Evolutionary conservation across 164 flowering plant genomes (phyloP).

Genomic region (Euptelea pleiosperma): DNA sequence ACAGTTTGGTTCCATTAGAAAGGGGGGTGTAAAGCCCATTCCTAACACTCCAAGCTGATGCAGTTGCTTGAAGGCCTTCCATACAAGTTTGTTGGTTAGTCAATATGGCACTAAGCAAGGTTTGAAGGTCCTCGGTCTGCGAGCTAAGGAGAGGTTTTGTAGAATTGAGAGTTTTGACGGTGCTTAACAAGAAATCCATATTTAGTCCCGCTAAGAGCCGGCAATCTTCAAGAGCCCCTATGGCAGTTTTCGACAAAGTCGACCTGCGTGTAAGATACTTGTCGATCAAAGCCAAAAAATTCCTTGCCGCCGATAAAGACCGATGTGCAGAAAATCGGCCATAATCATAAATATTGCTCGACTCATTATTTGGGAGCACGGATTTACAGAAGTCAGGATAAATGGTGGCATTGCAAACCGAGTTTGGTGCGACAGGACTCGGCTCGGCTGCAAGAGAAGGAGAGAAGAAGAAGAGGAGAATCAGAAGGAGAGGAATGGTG

Average conservation of each 20-base stretch:
- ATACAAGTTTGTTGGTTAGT: conserved; percentile 39
- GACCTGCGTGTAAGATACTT: background rate
- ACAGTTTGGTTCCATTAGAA: conserved; percentile 15
- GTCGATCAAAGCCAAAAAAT: conserved; percentile 10
- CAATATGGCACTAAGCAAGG: conserved; percentile 30
- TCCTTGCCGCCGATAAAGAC: conserved; percentile 12
- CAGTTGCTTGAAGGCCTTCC: conserved; percentile 24
- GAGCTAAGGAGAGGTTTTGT: background rate
- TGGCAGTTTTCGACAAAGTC: conserved; percentile 3
- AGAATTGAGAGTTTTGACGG: conserved; percentile 1
- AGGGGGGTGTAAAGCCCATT: conserved; percentile 13
- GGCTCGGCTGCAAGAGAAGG: background rate
- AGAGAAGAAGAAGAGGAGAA: conserved; percentile 7
- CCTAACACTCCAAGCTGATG: conserved; percentile 18
- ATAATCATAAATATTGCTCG: conserved; percentile 1
- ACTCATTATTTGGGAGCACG: background rate
- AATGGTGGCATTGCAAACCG: conserved; percentile 15
- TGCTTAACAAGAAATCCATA: conserved; percentile 11
- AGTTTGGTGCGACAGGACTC: background rate
- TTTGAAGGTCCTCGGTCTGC: conserved; percentile 24
- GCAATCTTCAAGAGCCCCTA: conserved; percentile 18
- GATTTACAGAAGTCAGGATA: conserved; percentile 17
- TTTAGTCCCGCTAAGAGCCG: conserved; percentile 15
- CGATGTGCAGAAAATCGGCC: conserved; percentile 8
- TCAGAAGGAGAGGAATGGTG: background rate